These are phyloP conservation scores for Drosera spatulata DNA, from an alignment of 179 eudicot genomes.

Conservation along the genomic window DNA sequence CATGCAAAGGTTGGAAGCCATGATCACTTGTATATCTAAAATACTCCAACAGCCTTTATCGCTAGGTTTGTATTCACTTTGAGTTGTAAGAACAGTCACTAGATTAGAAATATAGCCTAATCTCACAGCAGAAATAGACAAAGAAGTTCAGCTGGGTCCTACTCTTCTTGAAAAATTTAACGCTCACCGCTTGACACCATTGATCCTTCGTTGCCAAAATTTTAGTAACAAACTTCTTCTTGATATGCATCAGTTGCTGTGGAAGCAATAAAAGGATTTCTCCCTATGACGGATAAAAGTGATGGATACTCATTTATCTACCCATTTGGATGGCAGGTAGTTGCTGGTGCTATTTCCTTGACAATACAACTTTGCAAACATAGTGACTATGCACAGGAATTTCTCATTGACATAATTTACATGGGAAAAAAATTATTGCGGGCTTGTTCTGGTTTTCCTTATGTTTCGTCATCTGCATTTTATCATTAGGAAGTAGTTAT, in stretches of 20 bases:
- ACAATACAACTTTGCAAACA: constrained; percentile 2
- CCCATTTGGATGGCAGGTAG: constrained; percentile 99
- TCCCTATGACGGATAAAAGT: constrained; percentile 61
- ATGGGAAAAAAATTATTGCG: not conserved
- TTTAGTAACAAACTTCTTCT: constrained; percentile 18
- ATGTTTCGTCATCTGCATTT: not conserved
- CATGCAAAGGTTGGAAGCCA: no score
- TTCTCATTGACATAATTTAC: not conserved
- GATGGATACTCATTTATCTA: constrained; percentile 85
- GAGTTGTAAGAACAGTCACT: no score
- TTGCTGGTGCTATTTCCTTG: not conserved
- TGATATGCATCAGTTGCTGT: constrained; percentile 99
- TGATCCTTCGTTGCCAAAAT: constrained; percentile 48
- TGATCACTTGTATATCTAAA: no score
- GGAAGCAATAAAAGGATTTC: constrained; percentile 82
- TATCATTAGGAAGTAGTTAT: constrained; percentile 64
- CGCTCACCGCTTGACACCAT: not conserved
- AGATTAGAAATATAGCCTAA: no score
- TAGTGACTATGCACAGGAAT: not conserved
- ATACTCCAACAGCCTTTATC: no score
- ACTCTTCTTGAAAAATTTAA: constrained; percentile 1
- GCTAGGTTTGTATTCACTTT: no score
- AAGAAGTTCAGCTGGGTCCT: no score
- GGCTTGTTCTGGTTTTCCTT: not conserved
- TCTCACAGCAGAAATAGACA: no score